Percentiles rank a stretch among this genome's conserved stretches.
These are phyloP conservation scores for Penicillium ucsense DNA, from an alignment of 495 filamentous ascomycete genomes.

Conservation along the genomic window DNA sequence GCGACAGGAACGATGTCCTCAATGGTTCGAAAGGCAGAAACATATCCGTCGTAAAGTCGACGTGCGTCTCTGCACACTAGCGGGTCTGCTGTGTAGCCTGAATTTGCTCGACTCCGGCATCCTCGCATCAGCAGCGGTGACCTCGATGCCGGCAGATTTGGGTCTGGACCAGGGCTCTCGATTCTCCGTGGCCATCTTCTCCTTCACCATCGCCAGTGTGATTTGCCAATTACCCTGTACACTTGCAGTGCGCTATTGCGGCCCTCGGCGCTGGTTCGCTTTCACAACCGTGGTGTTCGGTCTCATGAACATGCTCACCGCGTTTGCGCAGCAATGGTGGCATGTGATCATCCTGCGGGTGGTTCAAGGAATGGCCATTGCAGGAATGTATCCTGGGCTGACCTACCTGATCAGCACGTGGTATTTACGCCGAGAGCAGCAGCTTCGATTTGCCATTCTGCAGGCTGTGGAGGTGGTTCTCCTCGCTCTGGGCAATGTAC, in stretches of 20 bases:
- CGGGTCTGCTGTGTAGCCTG: slow-evolving; percentile 60
- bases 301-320: slow-evolving; percentile 62
- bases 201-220: slow-evolving; percentile 68
- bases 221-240: slow-evolving; percentile 68
- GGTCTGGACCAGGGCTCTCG: slow-evolving; percentile 49
- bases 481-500: slow-evolving; percentile 59
- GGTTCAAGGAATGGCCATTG: slow-evolving; percentile 57
- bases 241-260: slow-evolving; percentile 55
- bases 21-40: slow-evolving; percentile 20
- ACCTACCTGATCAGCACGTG: slow-evolving; percentile 64
- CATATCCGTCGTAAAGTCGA: slow-evolving; percentile 57
- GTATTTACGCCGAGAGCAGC: slow-evolving; percentile 64
- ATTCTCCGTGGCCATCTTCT: slow-evolving; percentile 67
- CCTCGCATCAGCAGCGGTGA: slow-evolving; percentile 66
- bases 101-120: slow-evolving; percentile 69
- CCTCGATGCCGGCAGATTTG: slow-evolving; percentile 60
- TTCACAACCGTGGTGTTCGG: slow-evolving; percentile 60
- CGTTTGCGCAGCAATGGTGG: slow-evolving; percentile 49
- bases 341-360: slow-evolving; percentile 67
- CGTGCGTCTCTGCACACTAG: slow-evolving; percentile 65
- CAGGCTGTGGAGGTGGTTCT: slow-evolving; percentile 60
- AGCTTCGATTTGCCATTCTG: slow-evolving; percentile 65
- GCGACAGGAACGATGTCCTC: neutral
- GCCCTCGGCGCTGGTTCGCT: slow-evolving; percentile 60
- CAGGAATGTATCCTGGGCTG: slow-evolving; percentile 63